A percentile compares a stretch with the other conserved stretches of the same genome.
phyloP scores from a whole-genome alignment of 2,329 filamentous ascomycete species.

The Ophidiomyces ophidiicola region DNA sequence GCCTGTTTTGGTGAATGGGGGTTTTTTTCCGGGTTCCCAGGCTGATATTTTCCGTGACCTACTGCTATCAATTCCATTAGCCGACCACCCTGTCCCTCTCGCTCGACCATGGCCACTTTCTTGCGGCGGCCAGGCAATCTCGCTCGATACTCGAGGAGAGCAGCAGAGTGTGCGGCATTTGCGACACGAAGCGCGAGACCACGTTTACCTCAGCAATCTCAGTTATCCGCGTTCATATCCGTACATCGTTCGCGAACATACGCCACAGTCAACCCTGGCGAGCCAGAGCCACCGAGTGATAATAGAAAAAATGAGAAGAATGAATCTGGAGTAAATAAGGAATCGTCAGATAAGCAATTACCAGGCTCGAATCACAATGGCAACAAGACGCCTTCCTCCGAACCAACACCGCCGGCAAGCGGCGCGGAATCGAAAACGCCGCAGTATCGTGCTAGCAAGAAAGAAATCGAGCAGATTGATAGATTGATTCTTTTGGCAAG shows the following conservation, averaged over 20 bases:
- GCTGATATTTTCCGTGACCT: constrained; percentile 4
- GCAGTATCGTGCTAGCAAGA: constrained; percentile 37
- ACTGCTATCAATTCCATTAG: constrained; percentile 4
- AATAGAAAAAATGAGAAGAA: constrained; percentile 29
- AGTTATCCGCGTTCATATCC: constrained; percentile 28
- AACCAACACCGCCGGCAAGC: constrained; percentile 22
- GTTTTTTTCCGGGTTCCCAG: background rate
- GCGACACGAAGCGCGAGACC: constrained; percentile 33
- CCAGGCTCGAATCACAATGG: constrained; percentile 3
- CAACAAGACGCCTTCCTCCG: constrained; percentile 8
- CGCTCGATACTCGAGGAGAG: constrained; percentile 49
- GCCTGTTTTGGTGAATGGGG: constrained; percentile 7
- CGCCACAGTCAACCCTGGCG: constrained; percentile 33
- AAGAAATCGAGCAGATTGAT: constrained; percentile 48
- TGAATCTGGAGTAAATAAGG: constrained; percentile 36
- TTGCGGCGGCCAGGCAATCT: constrained; percentile 55
- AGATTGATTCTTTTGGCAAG: constrained; percentile 46
- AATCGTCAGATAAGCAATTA: constrained; percentile 9
- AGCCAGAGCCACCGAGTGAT: constrained; percentile 34
- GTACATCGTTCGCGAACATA: constrained; percentile 29
- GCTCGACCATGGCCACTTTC: constrained; percentile 51
- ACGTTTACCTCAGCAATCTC: constrained; percentile 28
- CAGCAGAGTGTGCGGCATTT: constrained; percentile 42
- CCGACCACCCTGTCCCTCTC: constrained; percentile 18
- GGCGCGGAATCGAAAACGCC: constrained; percentile 29